These are phyloP conservation scores for Penicillium diatomitis DNA, from an alignment of 495 filamentous ascomycete species.

Conservation along the genomic window DNA sequence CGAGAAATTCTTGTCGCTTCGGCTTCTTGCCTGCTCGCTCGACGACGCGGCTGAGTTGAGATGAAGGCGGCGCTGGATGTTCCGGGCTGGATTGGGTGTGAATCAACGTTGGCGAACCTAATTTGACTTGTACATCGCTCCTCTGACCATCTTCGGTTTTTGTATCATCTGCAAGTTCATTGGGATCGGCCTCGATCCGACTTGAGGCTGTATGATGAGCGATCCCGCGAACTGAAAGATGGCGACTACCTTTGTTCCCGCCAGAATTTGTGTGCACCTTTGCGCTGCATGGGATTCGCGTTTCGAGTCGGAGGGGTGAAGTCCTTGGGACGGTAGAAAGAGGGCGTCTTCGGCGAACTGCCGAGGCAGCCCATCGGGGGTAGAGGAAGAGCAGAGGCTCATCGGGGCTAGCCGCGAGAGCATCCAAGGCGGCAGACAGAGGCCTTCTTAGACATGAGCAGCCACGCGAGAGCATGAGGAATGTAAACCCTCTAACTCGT, in stretches of 20 bases:
- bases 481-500: constrained; percentile 7
- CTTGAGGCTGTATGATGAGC: constrained; percentile 7
- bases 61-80: not conserved
- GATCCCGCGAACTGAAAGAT: constrained; percentile 4
- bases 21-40: not conserved
- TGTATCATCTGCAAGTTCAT: not conserved
- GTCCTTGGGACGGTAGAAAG: constrained; percentile 11
- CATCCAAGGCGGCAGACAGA: constrained; percentile 30
- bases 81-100: not conserved
- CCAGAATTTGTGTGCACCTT: no score
- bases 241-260: no score
- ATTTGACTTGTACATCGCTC: not conserved
- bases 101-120: not conserved
- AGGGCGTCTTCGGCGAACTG: constrained; percentile 15
- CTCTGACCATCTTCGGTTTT: not conserved
- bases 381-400: constrained; percentile 42
- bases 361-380: constrained; percentile 31
- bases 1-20: not conserved
- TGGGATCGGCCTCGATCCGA: not conserved
- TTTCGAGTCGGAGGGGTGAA: not conserved
- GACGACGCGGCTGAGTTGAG: not conserved
- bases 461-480: constrained; percentile 35
- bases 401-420: constrained; percentile 24
- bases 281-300: no score
- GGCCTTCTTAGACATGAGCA: constrained; percentile 33